Percentiles rank a stretch among this genome's conserved stretches.
Evolutionary conservation across 169 alveolate species (phyloP).

Genomic region (Plasmodium coatneyi): DNA sequence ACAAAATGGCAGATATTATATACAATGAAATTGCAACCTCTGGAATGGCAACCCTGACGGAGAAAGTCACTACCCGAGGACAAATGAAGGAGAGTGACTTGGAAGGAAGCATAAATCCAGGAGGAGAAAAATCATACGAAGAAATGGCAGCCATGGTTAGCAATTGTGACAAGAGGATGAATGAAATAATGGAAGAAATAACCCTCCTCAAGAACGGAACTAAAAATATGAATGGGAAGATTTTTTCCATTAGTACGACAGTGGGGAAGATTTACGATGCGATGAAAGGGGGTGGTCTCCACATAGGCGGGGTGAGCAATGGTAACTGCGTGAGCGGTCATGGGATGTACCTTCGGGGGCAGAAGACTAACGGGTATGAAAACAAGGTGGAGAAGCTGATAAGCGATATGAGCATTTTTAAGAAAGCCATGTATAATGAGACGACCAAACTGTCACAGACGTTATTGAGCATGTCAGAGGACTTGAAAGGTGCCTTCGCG

Average conservation of each 20-base stretch:
- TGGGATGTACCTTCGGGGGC: background rate
- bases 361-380: background rate
- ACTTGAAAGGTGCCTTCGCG: background rate
- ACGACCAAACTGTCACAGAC: slow-evolving; percentile 10
- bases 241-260: slow-evolving; percentile 15
- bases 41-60: background rate
- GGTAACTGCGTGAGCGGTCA: background rate
- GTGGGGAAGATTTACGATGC: slow-evolving; percentile 19
- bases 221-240: slow-evolving; percentile 18
- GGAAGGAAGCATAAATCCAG: background rate
- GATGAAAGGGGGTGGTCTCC: background rate
- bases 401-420: slow-evolving; percentile 14
- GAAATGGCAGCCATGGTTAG: background rate
- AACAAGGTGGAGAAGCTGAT: background rate
- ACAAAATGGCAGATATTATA: background rate
- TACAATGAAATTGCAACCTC: slow-evolving; percentile 12
- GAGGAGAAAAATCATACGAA: background rate
- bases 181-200: slow-evolving; percentile 51
- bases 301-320: background rate
- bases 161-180: slow-evolving; percentile 26
- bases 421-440: slow-evolving; percentile 6
- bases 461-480: background rate
- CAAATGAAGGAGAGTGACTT: background rate
- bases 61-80: background rate
- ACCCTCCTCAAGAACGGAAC: background rate